phyloP scores from a whole-genome alignment of 2,329 filamentous ascomycete species.

The Exophiala viscosa region DNA sequence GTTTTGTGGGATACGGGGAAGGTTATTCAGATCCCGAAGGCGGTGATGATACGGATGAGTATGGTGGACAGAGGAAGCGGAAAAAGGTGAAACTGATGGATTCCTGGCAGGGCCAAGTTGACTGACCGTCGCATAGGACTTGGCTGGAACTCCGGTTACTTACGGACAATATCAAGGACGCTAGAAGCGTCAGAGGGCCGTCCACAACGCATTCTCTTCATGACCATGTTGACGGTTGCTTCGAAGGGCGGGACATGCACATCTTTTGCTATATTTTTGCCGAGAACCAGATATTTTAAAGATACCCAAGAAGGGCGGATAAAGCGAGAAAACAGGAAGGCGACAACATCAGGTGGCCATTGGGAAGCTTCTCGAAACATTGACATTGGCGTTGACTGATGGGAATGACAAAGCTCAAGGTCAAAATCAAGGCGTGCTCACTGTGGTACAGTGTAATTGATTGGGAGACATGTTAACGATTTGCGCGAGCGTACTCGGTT shows the following conservation, averaged over 20 bases:
- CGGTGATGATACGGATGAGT: constrained; percentile 35
- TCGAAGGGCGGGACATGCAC: too few species aligned
- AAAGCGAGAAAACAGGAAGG: too few species aligned
- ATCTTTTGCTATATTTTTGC: too few species aligned
- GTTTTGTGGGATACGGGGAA: constrained; percentile 51
- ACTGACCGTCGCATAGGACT: constrained; percentile 10
- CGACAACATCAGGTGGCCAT: too few species aligned
- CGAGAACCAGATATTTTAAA: too few species aligned
- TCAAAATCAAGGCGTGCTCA: too few species aligned
- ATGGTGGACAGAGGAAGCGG: constrained; percentile 44
- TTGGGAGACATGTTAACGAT: neutral
- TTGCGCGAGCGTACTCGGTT: neutral
- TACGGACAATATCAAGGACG: constrained; percentile 14
- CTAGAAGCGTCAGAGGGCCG: constrained; percentile 1
- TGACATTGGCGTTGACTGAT: too few species aligned
- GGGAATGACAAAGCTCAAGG: too few species aligned
- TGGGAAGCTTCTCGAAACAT: too few species aligned
- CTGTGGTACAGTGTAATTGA: too few species aligned
- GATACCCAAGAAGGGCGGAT: too few species aligned
- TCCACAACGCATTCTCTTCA: neutral
- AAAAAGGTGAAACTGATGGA: constrained; percentile 40
- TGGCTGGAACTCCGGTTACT: constrained; percentile 11
- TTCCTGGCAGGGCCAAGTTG: constrained; percentile 1
- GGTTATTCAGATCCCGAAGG: constrained; percentile 49
- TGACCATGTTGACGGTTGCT: neutral